Evolutionary conservation across 2,329 filamentous ascomycete genomes (phyloP).

Genomic region (Aureobasidium sp.): DNA sequence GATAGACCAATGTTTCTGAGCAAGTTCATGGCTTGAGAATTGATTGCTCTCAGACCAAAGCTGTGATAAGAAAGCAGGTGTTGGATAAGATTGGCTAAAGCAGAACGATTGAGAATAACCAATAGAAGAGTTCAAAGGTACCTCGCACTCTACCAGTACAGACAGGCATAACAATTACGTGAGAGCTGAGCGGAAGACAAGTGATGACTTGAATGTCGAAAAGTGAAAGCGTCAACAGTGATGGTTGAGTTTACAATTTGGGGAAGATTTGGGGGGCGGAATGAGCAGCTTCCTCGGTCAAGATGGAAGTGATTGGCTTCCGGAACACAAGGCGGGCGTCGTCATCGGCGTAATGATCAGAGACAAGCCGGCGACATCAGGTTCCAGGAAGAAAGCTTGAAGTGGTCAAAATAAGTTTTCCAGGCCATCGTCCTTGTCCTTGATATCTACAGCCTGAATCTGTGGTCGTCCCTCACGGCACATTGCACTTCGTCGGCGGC

Average conservation of each 20-base stretch:
- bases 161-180: background rate
- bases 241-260: background rate
- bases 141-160: background rate
- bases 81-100: background rate
- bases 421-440: background rate
- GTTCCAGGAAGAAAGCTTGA: background rate
- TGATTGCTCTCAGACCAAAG: background rate
- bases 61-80: background rate
- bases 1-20: background rate
- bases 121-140: background rate
- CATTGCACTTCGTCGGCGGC: background rate
- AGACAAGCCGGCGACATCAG: background rate
- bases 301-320: background rate
- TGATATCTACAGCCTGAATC: background rate
- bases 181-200: background rate
- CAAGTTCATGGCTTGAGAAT: background rate
- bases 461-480: background rate
- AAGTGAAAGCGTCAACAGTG: background rate
- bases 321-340: background rate
- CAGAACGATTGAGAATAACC: background rate
- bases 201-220: background rate
- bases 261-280: background rate
- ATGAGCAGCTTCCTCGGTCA: background rate
- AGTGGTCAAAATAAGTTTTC: background rate
- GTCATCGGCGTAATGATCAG: background rate